These are phyloP conservation scores for Garcia nutans DNA, from an alignment of 345 rosid species.

Conservation along the genomic window DNA sequence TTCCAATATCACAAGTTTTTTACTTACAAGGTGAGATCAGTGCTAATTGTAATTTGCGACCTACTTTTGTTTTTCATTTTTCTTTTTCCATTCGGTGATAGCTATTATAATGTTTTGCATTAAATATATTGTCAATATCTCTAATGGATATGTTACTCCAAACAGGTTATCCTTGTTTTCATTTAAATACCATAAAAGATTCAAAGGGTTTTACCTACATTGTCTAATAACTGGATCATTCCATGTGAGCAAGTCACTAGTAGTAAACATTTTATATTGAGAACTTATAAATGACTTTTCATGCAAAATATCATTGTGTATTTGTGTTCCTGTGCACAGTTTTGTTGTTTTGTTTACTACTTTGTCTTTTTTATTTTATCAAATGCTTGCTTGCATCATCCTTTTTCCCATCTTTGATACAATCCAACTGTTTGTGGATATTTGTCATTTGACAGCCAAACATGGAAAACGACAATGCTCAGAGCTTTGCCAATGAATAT, in stretches of 20 bases:
- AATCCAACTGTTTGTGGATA: constrained; percentile 16
- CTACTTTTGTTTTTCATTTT: neutral
- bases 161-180: neutral
- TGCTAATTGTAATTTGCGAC: constrained; percentile 1
- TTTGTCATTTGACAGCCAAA: constrained; percentile 42
- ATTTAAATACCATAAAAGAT: neutral
- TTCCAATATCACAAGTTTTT: constrained; percentile 70
- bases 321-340: neutral
- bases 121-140: neutral
- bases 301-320: neutral
- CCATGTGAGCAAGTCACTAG: neutral
- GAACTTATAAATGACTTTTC: no score
- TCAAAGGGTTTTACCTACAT: neutral
- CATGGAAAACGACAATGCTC: constrained; percentile 35
- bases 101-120: neutral
- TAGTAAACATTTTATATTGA: neutral
- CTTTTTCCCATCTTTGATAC: neutral
- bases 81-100: neutral
- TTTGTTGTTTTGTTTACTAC: neutral
- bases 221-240: neutral
- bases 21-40: constrained; percentile 57
- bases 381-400: neutral
- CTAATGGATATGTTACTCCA: neutral
- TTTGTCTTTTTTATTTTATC: neutral
- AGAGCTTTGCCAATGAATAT: constrained; percentile 28